These are phyloP conservation scores for Rhizopus arrhizus DNA, from an alignment of 371 early-diverging fungal genomes.

Conservation along the genomic window DNA sequence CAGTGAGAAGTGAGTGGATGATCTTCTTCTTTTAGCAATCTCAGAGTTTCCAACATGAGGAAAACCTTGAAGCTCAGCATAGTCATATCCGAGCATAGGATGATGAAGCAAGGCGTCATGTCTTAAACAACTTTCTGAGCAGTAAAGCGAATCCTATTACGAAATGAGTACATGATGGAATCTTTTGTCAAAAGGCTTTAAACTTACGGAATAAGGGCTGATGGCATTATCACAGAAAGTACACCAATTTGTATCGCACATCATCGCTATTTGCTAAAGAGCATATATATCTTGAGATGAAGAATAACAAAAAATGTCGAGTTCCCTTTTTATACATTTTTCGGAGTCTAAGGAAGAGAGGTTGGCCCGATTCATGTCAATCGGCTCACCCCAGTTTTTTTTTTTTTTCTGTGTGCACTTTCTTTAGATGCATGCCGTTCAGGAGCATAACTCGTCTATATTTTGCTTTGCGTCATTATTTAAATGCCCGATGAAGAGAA, in stretches of 20 bases:
- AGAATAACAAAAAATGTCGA: too few relatives aligned
- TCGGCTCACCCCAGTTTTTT: neutral
- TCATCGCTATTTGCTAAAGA: neutral
- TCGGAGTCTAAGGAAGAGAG: constrained; percentile 1
- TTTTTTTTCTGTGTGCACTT: neutral
- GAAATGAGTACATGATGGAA: neutral
- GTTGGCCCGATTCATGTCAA: neutral
- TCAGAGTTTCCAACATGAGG: constrained; percentile 18
- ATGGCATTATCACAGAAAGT: constrained; percentile 36
- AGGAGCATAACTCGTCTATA: too few relatives aligned
- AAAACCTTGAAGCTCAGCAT: constrained; percentile 35
- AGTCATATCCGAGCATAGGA: constrained; percentile 39
- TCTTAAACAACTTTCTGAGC: constrained; percentile 34
- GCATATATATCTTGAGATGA: too few relatives aligned
- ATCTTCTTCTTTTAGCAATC: constrained; percentile 16
- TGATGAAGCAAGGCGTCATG: constrained; percentile 34
- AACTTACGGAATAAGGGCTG: constrained; percentile 17
- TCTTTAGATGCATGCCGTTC: too few relatives aligned
- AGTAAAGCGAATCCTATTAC: constrained; percentile 29
- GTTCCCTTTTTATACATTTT: constrained; percentile 1
- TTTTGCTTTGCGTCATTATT: constrained; percentile 4
- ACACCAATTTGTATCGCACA: constrained; percentile 37
- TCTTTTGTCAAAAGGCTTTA: neutral
- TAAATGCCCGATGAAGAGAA: neutral
- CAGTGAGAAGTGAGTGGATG: constrained; percentile 6